A percentile compares a stretch with the other conserved stretches of the same genome.
These are phyloP conservation scores for Rhodotorula diobovata DNA, from an alignment of 768 basidiomycete genomes.

Conservation along the genomic window DNA sequence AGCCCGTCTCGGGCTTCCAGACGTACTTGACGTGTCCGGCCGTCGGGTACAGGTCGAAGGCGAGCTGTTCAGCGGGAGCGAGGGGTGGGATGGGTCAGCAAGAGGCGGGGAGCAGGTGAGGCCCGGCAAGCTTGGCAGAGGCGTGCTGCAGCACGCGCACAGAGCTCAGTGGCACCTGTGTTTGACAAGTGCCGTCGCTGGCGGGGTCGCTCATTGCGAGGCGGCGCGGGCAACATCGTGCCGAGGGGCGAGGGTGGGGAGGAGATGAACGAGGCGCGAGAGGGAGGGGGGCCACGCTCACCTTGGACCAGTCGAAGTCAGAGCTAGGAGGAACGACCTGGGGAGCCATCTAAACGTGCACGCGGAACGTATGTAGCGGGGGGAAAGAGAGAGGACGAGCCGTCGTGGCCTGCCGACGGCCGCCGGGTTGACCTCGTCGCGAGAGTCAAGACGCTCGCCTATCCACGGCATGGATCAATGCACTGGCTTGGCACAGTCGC, in stretches of 20 bases:
- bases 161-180: neutral
- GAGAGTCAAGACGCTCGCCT: too few species aligned
- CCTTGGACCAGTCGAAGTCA: slow-evolving; percentile 45
- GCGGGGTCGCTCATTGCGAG: neutral
- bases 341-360: slow-evolving; percentile 44
- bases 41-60: slow-evolving; percentile 33
- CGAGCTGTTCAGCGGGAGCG: slow-evolving; percentile 5
- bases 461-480: too few species aligned
- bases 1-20: slow-evolving; percentile 31
- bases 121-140: neutral
- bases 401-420: too few species aligned
- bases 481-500: too few species aligned
- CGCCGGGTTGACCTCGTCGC: too few species aligned
- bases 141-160: too few species aligned
- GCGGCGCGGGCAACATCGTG: too few species aligned
- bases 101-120: neutral
- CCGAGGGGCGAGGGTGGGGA: neutral
- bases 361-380: neutral
- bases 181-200: too few species aligned
- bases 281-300: neutral
- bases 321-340: slow-evolving; percentile 42
- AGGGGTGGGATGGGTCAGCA: neutral
- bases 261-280: neutral
- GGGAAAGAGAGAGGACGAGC: neutral
- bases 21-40: slow-evolving; percentile 37